Percentiles rank a stretch among this genome's conserved stretches.
Conservation (phyloP, 2,329 filamentous ascomycete genomes). For the Calonectria pseudoreteaudii region DNA sequence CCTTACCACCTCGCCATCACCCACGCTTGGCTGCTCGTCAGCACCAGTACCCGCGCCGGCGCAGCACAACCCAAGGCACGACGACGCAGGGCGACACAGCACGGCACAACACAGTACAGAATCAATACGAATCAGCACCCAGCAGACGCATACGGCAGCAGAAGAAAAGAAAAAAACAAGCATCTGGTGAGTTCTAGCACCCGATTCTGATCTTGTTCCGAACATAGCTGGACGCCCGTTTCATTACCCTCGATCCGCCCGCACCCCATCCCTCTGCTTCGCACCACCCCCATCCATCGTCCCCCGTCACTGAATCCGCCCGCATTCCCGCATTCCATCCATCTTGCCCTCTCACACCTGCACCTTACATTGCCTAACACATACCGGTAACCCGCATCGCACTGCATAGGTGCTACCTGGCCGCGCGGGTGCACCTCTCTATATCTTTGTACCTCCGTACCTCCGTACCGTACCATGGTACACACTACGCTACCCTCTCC, state of each 20-base stretch:
- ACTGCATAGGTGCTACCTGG: constrained; percentile 6
- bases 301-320: constrained; percentile 15
- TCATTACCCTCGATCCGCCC: constrained; percentile 20
- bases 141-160: background rate
- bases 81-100: constrained; percentile 3
- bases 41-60: constrained; percentile 18
- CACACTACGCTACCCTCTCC: constrained; percentile 13
- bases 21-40: constrained; percentile 12
- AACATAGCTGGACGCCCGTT: constrained; percentile 16
- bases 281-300: constrained; percentile 17
- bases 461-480: constrained; percentile 16
- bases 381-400: constrained; percentile 7
- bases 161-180: constrained; percentile 3
- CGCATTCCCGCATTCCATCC: constrained; percentile 27
- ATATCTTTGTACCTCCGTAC: background rate
- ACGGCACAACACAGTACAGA: constrained; percentile 8
- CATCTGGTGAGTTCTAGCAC: constrained; percentile 14
- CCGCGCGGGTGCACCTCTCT: background rate
- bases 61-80: constrained; percentile 16
- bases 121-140: background rate
- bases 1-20: background rate
- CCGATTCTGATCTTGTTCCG: constrained; percentile 14
- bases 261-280: constrained; percentile 9
- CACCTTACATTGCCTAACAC: constrained; percentile 13
- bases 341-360: constrained; percentile 9